Evolutionary conservation across 345 rosid genomes (phyloP), one percentile per base, ranked within the genome.

Genomic region (Fremontodendron californicum): DNA sequence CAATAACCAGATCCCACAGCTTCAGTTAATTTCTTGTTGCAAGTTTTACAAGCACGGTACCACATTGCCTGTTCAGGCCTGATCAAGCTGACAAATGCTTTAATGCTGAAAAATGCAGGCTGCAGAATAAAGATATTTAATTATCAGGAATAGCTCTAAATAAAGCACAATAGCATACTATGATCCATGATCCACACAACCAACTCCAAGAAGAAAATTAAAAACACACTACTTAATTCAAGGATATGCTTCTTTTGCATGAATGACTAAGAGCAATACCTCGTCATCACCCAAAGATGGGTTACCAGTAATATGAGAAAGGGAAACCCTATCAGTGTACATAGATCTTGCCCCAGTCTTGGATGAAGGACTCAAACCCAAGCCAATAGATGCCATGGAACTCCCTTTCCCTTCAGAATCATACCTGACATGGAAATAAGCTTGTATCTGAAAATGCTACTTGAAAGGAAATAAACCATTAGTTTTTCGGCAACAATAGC

Each of bases 41-140:
- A 95, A n/a, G 93, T 87, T 82, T 95, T 95, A 82, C 99, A 95
- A 63, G 96, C 98, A 25, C 90, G 90, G 79, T 95, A 95, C 98
- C 98, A 95, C 97, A 95, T 93, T 13, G 92, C 82, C 78, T 95
- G 97, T 62, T 95, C 98, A 75, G 96, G 86, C 87, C 80, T 93
- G 84, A 95, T 92, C 78, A 89, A 90, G 85, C 94, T 90, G 79
- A 92, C 77, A 70, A 75, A 92, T 62, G 88, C 94, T 78, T 89
- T 89, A 10, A 86, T 75, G 82, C 85, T 93, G 85, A 89, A 86
- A 78, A 78, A 90, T 64, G 85, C 86, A 60, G 99, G 99, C 98
- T 95, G 90, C 85, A 80, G 9, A 52, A 13, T 37, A 64, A 65
- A 13, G 62, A 67, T 9, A 46, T 9, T 65, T 39, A 1, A 35